phyloP scores from a whole-genome alignment of 129 eudicot genomes.

The Centaurea solstitialis region DNA sequence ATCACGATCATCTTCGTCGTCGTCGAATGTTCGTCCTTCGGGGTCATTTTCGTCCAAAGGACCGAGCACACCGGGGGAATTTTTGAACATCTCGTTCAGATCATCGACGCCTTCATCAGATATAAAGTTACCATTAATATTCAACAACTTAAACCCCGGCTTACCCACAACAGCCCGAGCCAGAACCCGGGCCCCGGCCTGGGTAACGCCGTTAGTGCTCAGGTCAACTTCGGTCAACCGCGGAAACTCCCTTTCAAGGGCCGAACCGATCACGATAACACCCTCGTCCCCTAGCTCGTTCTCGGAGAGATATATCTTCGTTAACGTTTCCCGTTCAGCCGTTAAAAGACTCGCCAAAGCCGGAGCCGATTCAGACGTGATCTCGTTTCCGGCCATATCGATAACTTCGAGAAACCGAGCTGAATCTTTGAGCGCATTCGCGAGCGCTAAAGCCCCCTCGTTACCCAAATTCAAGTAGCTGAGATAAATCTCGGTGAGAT shows the following conservation, averaged over 20 bases:
- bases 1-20: slow-evolving; percentile 40
- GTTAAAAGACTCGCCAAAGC: slow-evolving; percentile 51
- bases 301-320: slow-evolving; percentile 61
- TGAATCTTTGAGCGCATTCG: slow-evolving; percentile 42
- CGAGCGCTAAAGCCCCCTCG: slow-evolving; percentile 47
- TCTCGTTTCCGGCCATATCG: slow-evolving; percentile 82
- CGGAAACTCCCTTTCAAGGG: slow-evolving; percentile 53
- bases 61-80: slow-evolving; percentile 47
- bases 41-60: slow-evolving; percentile 84
- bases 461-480: slow-evolving; percentile 61
- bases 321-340: slow-evolving; percentile 44
- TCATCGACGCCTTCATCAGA: slow-evolving; percentile 90
- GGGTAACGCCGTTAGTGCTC: slow-evolving; percentile 59
- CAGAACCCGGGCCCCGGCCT: slow-evolving; percentile 78
- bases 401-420: slow-evolving; percentile 51
- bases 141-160: slow-evolving; percentile 57
- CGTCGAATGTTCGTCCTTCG: slow-evolving; percentile 65
- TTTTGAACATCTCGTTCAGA: slow-evolving; percentile 53
- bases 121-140: slow-evolving; percentile 66
- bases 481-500: slow-evolving; percentile 52
- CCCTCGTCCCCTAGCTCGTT: slow-evolving; percentile 82
- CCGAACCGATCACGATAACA: slow-evolving; percentile 58
- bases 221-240: slow-evolving; percentile 69
- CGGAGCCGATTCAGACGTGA: slow-evolving; percentile 59
- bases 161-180: slow-evolving; percentile 65